phyloP scores from a whole-genome alignment of 441 rosid genomes.

The Populus trichocarpa region DNA sequence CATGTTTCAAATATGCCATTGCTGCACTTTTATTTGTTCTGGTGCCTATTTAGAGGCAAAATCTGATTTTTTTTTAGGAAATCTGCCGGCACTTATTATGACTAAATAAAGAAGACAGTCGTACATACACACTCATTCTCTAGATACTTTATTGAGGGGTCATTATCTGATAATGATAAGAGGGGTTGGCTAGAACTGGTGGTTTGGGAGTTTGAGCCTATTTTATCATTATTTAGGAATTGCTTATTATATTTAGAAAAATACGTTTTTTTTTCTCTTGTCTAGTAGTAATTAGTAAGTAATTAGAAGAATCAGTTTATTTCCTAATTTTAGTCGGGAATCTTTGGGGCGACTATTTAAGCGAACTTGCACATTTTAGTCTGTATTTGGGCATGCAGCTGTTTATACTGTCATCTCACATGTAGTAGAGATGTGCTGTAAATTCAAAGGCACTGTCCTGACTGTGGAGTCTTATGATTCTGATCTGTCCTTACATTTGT shows the following conservation, averaged over 20 bases:
- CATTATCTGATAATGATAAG: neutral
- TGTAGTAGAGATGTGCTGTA: neutral
- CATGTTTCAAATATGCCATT: too few relatives aligned
- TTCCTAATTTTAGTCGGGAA: neutral
- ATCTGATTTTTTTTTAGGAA: neutral
- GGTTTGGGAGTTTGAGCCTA: neutral
- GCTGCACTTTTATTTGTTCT: too few relatives aligned
- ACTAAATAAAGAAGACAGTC: neutral
- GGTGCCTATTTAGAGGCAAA: neutral
- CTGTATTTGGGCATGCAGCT: neutral
- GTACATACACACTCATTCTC: neutral
- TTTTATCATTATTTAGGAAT: too few relatives aligned
- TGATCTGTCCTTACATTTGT: neutral
- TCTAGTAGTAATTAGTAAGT: too few relatives aligned
- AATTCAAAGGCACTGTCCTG: neutral
- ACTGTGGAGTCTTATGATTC: neutral
- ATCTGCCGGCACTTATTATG: neutral
- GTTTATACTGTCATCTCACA: neutral
- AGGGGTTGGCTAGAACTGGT: neutral
- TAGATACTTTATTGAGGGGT: neutral
- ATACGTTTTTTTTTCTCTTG: too few relatives aligned
- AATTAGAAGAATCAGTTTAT: neutral
- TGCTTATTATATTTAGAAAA: too few relatives aligned
- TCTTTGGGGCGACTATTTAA: neutral
- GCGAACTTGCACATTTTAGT: neutral